phyloP scores from a whole-genome alignment of 352 stramenopile species.

The Pythium vanterpoolii region DNA sequence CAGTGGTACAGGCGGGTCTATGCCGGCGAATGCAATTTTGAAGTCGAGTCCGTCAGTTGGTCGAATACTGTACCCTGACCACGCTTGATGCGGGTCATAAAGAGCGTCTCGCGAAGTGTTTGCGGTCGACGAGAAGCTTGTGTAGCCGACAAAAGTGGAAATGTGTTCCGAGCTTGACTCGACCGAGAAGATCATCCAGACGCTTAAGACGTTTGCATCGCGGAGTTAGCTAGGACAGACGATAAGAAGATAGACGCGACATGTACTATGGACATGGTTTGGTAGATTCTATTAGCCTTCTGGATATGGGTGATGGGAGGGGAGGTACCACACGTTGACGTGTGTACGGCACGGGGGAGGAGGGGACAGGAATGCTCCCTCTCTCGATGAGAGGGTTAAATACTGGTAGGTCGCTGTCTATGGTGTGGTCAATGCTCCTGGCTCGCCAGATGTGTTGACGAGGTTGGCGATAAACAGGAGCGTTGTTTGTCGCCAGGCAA shows the following conservation, averaged over 20 bases:
- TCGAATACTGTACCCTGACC: not conserved
- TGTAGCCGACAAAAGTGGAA: not conserved
- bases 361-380: not conserved
- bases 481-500: too few relatives aligned
- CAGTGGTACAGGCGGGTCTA: too few relatives aligned
- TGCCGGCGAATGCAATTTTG: too few relatives aligned
- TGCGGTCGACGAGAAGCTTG: not conserved
- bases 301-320: not conserved
- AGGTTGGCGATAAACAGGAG: not conserved
- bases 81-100: not conserved
- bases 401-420: conserved; percentile 17
- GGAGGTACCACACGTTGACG: not conserved
- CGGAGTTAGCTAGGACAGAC: not conserved
- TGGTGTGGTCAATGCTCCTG: conserved; percentile 1
- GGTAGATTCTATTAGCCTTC: not conserved
- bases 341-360: not conserved
- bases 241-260: not conserved
- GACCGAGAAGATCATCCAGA: not conserved
- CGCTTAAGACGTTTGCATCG: not conserved
- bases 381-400: not conserved
- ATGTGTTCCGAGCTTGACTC: not conserved
- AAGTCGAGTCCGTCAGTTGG: too few relatives aligned
- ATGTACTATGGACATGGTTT: too few relatives aligned
- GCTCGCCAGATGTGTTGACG: not conserved
- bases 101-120: not conserved